A percentile compares a stretch with the other conserved stretches of the same genome.
Evolutionary conservation across 257 asterid genomes (phyloP).

Genomic region (Eustoma russellianum): DNA sequence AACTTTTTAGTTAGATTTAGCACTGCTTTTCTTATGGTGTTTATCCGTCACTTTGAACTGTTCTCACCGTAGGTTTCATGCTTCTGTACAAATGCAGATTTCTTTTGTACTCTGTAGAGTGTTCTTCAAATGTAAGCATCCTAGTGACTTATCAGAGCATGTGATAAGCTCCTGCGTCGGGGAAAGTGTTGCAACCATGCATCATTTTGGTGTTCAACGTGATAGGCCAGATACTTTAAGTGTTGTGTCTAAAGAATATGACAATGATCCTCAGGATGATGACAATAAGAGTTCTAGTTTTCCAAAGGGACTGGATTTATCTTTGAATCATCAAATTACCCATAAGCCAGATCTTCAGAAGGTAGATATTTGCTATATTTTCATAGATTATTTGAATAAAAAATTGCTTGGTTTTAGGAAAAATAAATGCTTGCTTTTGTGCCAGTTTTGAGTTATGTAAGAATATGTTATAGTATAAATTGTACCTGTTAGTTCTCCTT

Average conservation of each 20-base stretch:
- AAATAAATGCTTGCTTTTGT: too few species aligned
- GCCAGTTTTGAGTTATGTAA: too few species aligned
- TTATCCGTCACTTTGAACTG: background rate
- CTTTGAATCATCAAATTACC: constrained; percentile 9
- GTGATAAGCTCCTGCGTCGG: constrained; percentile 24
- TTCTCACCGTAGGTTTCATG: background rate
- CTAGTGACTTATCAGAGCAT: constrained; percentile 15
- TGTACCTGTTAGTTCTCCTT: too few species aligned
- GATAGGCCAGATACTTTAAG: constrained; percentile 14
- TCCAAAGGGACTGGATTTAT: constrained; percentile 8
- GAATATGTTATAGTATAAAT: too few species aligned
- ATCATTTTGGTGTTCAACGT: constrained; percentile 30
- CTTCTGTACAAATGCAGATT: constrained; percentile 23
- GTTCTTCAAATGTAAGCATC: constrained; percentile 12
- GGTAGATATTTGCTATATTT: constrained; percentile 12
- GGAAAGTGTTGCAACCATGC: constrained; percentile 26
- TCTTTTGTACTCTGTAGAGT: constrained; percentile 41
- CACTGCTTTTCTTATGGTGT: too few species aligned
- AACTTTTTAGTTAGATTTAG: background rate
- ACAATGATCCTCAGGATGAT: constrained; percentile 10
- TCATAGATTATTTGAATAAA: too few species aligned
- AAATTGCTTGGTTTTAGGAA: too few species aligned
- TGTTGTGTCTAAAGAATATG: constrained; percentile 11
- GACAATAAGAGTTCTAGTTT: constrained; percentile 11
- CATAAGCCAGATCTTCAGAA: constrained; percentile 10